Evolutionary conservation across 1,284 basidiomycete genomes (phyloP).

Genomic region (Mycena sp.): DNA sequence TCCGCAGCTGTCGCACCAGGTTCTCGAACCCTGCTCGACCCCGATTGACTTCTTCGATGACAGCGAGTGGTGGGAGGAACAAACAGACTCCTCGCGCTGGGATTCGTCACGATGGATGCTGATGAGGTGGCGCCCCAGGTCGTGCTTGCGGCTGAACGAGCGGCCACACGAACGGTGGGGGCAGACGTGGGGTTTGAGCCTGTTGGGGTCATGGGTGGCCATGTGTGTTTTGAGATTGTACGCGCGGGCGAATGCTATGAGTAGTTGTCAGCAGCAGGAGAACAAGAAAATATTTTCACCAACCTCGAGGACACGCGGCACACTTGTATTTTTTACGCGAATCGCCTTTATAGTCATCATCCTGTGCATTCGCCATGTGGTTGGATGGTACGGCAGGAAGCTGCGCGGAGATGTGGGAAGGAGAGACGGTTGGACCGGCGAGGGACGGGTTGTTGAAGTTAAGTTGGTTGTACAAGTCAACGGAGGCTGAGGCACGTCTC

Average conservation of each 20-base stretch:
- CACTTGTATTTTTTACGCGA: slow-evolving; percentile 82
- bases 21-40: slow-evolving; percentile 65
- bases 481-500: slow-evolving; percentile 57
- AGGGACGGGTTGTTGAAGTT: slow-evolving; percentile 44
- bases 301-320: slow-evolving; percentile 75
- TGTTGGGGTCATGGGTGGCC: slow-evolving; percentile 89
- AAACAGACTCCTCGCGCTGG: slow-evolving; percentile 73
- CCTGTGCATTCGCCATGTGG: slow-evolving; percentile 50
- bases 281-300: slow-evolving; percentile 30
- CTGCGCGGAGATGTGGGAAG: slow-evolving; percentile 62
- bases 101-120: slow-evolving; percentile 83
- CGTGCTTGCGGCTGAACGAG: slow-evolving; percentile 91
- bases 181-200: slow-evolving; percentile 86
- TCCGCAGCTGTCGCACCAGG: slow-evolving; percentile 81
- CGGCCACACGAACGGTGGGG: slow-evolving; percentile 83
- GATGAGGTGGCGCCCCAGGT: slow-evolving; percentile 85
- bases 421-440: slow-evolving; percentile 60
- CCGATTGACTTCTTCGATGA: slow-evolving; percentile 62
- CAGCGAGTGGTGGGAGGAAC: slow-evolving; percentile 49
- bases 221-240: slow-evolving; percentile 93
- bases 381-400: slow-evolving; percentile 56
- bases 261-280: slow-evolving; percentile 20
- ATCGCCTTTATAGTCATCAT: slow-evolving; percentile 59
- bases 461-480: slow-evolving; percentile 64
- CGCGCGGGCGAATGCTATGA: slow-evolving; percentile 84